phyloP scores from a whole-genome alignment of 441 rosid genomes.

The Melastoma candidum region DNA sequence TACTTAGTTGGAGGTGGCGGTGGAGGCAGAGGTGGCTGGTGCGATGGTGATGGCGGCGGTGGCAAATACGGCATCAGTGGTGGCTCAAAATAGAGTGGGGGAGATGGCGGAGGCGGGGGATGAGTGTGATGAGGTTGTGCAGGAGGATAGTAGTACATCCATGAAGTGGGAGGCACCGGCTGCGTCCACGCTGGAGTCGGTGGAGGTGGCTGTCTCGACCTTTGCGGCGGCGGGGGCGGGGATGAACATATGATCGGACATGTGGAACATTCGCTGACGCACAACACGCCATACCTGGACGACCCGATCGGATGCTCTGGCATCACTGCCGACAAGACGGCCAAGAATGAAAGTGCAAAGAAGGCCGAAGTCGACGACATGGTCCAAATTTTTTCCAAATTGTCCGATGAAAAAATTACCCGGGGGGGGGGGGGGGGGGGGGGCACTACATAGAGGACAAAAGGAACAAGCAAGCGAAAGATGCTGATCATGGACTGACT shows the following conservation, averaged over 20 bases:
- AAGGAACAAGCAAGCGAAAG: too few relatives aligned
- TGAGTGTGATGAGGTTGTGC: constrained; percentile 4
- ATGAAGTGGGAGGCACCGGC: background rate
- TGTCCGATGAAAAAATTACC: too few relatives aligned
- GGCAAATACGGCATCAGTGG: constrained; percentile 7
- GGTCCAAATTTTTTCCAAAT: too few relatives aligned
- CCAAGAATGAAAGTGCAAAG: too few relatives aligned
- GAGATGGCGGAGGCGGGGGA: constrained; percentile 8
- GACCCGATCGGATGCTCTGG: too few relatives aligned
- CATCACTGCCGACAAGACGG: too few relatives aligned
- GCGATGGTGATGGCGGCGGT: constrained; percentile 11
- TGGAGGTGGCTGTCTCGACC: too few relatives aligned
- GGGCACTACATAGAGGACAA: too few relatives aligned
- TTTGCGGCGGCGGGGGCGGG: constrained; percentile 21
- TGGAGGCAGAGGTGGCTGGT: constrained; percentile 21
- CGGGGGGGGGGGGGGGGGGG: too few relatives aligned
- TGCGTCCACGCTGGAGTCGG: too few relatives aligned
- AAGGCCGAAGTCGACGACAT: too few relatives aligned
- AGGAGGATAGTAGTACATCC: constrained; percentile 3
- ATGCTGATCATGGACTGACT: too few relatives aligned
- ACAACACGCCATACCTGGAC: constrained; percentile 18
- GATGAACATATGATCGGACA: constrained; percentile 47
- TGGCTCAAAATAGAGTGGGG: constrained; percentile 19
- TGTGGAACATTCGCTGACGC: constrained; percentile 48
- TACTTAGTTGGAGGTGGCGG: constrained; percentile 26